These are phyloP conservation scores for Tuctoria greenei DNA, from an alignment of 176 grass and related monocot genomes.

Conservation along the genomic window DNA sequence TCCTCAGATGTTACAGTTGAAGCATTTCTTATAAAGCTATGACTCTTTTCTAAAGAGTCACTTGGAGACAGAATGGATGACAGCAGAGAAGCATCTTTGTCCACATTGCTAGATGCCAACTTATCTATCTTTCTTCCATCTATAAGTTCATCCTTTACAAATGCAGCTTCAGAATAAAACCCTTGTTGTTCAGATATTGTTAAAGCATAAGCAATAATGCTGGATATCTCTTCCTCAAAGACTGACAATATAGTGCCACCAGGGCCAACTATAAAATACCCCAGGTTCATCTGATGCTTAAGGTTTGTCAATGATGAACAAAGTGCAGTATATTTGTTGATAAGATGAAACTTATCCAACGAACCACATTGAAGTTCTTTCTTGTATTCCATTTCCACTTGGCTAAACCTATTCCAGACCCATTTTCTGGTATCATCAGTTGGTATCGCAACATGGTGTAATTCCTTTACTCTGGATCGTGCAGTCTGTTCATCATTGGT, in stretches of 20 bases:
- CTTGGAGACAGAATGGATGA: slow-evolving; percentile 23
- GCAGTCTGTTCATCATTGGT: slow-evolving; percentile 35
- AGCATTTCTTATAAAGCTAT: slow-evolving; percentile 1
- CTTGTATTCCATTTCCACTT: slow-evolving; percentile 59
- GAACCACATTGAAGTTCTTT: slow-evolving; percentile 67
- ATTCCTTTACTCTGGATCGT: slow-evolving; percentile 15
- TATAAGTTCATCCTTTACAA: slow-evolving; percentile 39
- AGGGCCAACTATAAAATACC: slow-evolving; percentile 62
- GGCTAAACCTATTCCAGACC: slow-evolving; percentile 67
- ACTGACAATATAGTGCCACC: slow-evolving; percentile 63
- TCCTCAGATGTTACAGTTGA: slow-evolving; percentile 31
- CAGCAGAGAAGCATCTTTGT: slow-evolving; percentile 15
- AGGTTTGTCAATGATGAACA: slow-evolving; percentile 40
- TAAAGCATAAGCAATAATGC: slow-evolving; percentile 73
- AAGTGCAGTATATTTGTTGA: slow-evolving; percentile 60
- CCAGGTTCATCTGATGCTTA: slow-evolving; percentile 37
- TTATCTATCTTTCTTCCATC: slow-evolving; percentile 32
- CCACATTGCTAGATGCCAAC: slow-evolving; percentile 33
- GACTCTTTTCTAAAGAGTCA: slow-evolving; percentile 17
- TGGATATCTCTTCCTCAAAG: slow-evolving; percentile 73
- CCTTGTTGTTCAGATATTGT: slow-evolving; percentile 66
- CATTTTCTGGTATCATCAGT: slow-evolving; percentile 46
- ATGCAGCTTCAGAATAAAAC: slow-evolving; percentile 39
- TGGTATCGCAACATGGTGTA: slow-evolving; percentile 15
- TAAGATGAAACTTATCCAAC: slow-evolving; percentile 64